Percentiles rank a stretch among this genome's conserved stretches.
These are phyloP conservation scores for Mycena floridula DNA, from an alignment of 768 basidiomycete genomes.

Conservation along the genomic window DNA sequence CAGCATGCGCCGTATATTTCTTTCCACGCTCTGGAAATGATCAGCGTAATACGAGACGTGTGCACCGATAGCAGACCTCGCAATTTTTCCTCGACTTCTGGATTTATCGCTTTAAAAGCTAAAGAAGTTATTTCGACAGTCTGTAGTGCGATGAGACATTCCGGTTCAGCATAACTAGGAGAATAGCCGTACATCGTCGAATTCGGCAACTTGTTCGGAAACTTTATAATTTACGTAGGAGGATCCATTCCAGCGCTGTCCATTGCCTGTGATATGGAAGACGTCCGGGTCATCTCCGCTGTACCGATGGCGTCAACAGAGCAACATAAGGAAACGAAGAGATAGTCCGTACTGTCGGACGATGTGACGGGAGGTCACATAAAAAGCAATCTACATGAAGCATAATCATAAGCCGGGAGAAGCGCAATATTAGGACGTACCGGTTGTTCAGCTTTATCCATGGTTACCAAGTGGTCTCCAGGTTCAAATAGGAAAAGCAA, in stretches of 20 bases:
- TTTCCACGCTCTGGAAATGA: slow-evolving; percentile 8
- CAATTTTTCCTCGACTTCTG: slow-evolving; percentile 5
- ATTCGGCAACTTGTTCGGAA: neutral
- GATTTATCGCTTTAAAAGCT: slow-evolving; percentile 6
- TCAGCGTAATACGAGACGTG: neutral
- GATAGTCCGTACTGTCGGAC: neutral
- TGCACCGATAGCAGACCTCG: slow-evolving; percentile 2
- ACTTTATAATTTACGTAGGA: neutral
- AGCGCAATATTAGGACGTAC: neutral
- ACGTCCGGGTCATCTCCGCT: neutral
- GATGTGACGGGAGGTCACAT: neutral
- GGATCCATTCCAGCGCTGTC: neutral
- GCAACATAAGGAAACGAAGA: neutral
- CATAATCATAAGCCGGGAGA: neutral
- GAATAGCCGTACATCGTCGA: slow-evolving; percentile 2
- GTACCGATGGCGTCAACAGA: neutral
- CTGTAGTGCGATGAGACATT: slow-evolving; percentile 2
- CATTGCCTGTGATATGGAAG: neutral
- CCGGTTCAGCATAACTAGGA: neutral
- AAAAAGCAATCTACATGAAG: neutral
- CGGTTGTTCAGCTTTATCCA: neutral
- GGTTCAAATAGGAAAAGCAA: slow-evolving; percentile 2
- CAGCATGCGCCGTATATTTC: slow-evolving; percentile 6
- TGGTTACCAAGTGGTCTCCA: neutral
- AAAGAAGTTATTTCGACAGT: slow-evolving; percentile 3